These are phyloP conservation scores for Oemleria cerasiformis DNA, from an alignment of 306 rosid species.

Conservation along the genomic window DNA sequence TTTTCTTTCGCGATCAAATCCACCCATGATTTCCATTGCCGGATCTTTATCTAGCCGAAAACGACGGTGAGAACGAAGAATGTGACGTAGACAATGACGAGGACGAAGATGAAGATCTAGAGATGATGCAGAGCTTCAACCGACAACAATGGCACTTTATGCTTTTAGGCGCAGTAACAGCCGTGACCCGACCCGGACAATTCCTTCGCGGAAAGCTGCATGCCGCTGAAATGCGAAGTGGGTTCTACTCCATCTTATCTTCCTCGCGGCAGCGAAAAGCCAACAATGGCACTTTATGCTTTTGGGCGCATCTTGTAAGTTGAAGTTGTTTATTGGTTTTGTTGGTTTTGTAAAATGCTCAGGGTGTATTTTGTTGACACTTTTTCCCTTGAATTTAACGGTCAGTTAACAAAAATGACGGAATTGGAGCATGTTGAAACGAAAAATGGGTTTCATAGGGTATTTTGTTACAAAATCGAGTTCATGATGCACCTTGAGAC, in stretches of 20 bases:
- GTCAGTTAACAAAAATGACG: no score
- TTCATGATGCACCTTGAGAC: no score
- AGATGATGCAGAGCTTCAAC: slow-evolving; percentile 70
- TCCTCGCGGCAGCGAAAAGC: neutral
- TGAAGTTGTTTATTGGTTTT: no score
- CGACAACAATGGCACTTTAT: slow-evolving; percentile 67
- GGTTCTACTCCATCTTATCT: neutral
- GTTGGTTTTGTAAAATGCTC: no score
- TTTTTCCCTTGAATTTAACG: no score
- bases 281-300: no score
- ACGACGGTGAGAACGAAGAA: slow-evolving; percentile 73
- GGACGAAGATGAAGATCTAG: no score
- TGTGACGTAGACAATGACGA: slow-evolving; percentile 68
- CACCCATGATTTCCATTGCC: slow-evolving; percentile 91
- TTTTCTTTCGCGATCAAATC: slow-evolving; percentile 55
- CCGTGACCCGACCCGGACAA: neutral
- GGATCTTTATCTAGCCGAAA: slow-evolving; percentile 75
- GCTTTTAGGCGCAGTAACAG: slow-evolving; percentile 18
- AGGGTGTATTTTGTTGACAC: no score
- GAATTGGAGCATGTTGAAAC: no score
- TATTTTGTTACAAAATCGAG: no score
- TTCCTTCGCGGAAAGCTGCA: slow-evolving; percentile 16
- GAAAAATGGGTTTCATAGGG: no score
- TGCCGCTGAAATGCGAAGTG: slow-evolving; percentile 11
- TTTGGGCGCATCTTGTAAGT: no score